Percentiles rank a stretch among this genome's conserved stretches.
phyloP scores from a whole-genome alignment of 768 basidiomycete genomes.

The Rhodotorula graminis region DNA sequence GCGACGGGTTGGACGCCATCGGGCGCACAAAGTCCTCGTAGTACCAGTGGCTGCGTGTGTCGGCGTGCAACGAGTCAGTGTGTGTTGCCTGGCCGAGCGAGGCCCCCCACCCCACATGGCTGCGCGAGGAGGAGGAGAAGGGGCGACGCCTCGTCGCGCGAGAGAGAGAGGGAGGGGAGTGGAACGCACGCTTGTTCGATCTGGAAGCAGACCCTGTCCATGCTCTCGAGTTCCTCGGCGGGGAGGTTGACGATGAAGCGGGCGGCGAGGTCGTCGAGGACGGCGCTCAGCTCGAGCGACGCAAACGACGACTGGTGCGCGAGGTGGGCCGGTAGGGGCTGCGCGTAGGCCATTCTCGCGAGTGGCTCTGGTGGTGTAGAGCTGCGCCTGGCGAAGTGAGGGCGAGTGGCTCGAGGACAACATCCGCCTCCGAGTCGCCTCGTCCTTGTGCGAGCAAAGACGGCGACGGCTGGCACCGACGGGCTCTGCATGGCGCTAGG shows the following conservation, averaged over 20 bases:
- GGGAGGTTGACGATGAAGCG: constrained; percentile 97
- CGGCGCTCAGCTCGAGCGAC: constrained; percentile 15
- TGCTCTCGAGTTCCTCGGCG: constrained; percentile 78
- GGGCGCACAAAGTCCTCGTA: constrained; percentile 98
- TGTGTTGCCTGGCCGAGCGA: fast-evolving
- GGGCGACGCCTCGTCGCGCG: background rate
- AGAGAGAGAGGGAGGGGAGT: background rate
- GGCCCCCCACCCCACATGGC: too few species aligned
- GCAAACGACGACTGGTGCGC: constrained; percentile 24
- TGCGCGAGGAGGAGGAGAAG: background rate
- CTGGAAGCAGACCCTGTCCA: constrained; percentile 95
- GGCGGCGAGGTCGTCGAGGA: constrained; percentile 36
- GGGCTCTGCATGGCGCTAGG: too few species aligned
- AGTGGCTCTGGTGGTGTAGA: background rate
- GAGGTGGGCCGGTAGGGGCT: background rate
- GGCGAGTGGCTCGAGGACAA: too few species aligned
- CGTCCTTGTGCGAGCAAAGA: too few species aligned
- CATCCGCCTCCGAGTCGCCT: too few species aligned
- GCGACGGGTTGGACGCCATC: constrained; percentile 58
- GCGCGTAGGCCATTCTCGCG: background rate
- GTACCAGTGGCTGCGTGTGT: constrained; percentile 89
- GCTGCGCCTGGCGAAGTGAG: too few species aligned
- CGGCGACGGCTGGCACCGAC: too few species aligned
- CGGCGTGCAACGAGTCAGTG: background rate
- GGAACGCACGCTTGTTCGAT: constrained; percentile 92